phyloP scores from a whole-genome alignment of 2,329 filamentous ascomycete species.

The Cladosporium cucumerinum region DNA sequence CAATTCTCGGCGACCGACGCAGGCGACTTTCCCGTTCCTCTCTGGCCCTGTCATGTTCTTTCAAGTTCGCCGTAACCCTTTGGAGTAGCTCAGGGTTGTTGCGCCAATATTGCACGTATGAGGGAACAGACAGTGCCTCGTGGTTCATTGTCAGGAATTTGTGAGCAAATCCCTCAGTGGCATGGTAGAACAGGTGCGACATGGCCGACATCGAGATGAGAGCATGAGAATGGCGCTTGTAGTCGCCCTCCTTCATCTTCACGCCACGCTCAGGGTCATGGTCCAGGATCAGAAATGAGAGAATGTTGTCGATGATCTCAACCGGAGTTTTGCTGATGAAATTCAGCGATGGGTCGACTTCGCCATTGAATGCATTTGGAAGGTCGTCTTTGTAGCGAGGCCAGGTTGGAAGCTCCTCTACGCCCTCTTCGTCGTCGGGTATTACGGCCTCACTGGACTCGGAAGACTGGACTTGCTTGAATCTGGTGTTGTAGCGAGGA shows the following conservation, averaged over 20 bases:
- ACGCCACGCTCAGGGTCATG: constrained; percentile 18
- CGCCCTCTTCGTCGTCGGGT: neutral
- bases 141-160: constrained; percentile 11
- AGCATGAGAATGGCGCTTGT: constrained; percentile 10
- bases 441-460: neutral
- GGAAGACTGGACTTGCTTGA: neutral
- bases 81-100: neutral
- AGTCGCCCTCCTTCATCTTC: neutral
- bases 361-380: constrained; percentile 14
- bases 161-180: constrained; percentile 17
- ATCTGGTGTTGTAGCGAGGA: constrained; percentile 1
- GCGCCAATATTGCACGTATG: neutral
- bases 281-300: constrained; percentile 19
- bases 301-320: constrained; percentile 19
- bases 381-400: constrained; percentile 17
- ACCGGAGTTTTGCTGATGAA: constrained; percentile 19
- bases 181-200: constrained; percentile 17
- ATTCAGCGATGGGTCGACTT: constrained; percentile 14
- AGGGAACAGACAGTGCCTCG: neutral
- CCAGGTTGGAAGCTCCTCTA: neutral
- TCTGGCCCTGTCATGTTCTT: neutral
- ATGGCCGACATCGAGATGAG: constrained; percentile 20
- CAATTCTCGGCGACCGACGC: constrained; percentile 17
- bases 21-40: neutral
- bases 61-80: neutral